Evolutionary conservation across 306 rosid species (phyloP).

Genomic region (Betula pendula): DNA sequence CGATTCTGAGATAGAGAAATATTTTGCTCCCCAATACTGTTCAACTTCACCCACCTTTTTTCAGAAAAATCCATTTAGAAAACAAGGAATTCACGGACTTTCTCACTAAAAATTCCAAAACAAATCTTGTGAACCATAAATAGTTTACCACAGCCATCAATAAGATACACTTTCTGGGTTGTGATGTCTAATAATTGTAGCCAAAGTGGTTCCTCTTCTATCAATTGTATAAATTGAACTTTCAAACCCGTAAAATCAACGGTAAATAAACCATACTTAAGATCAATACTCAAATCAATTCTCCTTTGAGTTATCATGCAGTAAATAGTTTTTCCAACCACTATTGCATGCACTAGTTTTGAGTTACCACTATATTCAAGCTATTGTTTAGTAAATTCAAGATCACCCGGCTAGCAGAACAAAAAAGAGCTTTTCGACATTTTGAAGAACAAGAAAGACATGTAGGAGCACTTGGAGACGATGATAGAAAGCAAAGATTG

Average conservation of each 20-base stretch:
- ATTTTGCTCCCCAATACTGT: neutral
- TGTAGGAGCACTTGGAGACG: neutral
- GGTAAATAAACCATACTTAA: neutral
- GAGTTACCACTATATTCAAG: neutral
- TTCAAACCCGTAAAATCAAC: neutral
- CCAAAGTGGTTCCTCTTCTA: neutral
- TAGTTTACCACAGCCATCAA: neutral
- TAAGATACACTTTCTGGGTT: neutral
- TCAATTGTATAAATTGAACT: neutral
- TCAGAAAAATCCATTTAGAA: neutral
- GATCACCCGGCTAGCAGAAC: neutral
- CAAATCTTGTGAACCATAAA: neutral
- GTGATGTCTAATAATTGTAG: no score
- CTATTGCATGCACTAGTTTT: rapidly evolving
- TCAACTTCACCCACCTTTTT: neutral
- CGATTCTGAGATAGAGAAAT: neutral
- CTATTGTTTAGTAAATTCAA: neutral
- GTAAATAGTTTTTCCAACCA: neutral
- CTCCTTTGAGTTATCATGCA: rapidly evolving
- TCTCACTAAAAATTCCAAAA: neutral
- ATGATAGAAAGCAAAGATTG: neutral
- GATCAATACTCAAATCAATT: no score
- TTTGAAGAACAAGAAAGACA: neutral
- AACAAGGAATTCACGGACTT: neutral
- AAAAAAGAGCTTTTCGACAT: neutral